Evolutionary conservation across 305 asterid species (phyloP).

Genomic region (Solanum hybrid): DNA sequence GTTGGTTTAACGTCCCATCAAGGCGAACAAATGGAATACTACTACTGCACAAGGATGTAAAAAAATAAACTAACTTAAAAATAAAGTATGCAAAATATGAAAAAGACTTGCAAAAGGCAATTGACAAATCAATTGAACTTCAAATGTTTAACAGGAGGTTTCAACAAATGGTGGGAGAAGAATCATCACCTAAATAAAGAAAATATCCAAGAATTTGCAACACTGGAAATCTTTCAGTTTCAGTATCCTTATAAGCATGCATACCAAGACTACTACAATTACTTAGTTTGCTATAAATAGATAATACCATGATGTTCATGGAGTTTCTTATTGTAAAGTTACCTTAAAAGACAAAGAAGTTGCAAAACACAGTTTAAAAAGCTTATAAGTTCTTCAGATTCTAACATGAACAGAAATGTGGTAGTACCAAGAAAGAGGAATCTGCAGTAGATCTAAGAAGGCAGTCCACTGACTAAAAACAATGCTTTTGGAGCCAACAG

Average conservation of each 20-base stretch:
- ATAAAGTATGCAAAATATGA: neutral
- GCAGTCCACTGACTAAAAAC: slow-evolving; percentile 99
- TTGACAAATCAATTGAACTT: neutral
- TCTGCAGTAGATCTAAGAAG: slow-evolving; percentile 82
- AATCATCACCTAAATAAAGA: neutral
- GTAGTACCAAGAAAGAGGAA: slow-evolving; percentile 80
- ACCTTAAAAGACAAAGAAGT: neutral
- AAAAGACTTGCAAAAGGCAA: neutral
- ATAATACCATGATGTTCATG: neutral
- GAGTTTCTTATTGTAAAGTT: neutral
- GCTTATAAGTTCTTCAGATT: neutral
- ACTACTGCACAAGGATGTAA: slow-evolving; percentile 36
- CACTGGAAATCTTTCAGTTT: neutral
- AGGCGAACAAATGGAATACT: slow-evolving; percentile 71
- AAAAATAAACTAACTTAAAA: neutral
- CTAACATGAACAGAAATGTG: neutral
- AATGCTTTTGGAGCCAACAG: slow-evolving; percentile 72
- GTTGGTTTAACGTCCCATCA: slow-evolving; percentile 94
- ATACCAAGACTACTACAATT: neutral
- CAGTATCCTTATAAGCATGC: neutral
- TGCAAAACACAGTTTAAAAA: neutral
- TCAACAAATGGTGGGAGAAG: neutral
- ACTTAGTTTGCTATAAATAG: neutral
- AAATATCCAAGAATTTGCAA: neutral
- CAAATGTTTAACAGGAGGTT: neutral